These are phyloP conservation scores for Calycina marina DNA, from an alignment of 2,329 filamentous ascomycete genomes.

Conservation along the genomic window DNA sequence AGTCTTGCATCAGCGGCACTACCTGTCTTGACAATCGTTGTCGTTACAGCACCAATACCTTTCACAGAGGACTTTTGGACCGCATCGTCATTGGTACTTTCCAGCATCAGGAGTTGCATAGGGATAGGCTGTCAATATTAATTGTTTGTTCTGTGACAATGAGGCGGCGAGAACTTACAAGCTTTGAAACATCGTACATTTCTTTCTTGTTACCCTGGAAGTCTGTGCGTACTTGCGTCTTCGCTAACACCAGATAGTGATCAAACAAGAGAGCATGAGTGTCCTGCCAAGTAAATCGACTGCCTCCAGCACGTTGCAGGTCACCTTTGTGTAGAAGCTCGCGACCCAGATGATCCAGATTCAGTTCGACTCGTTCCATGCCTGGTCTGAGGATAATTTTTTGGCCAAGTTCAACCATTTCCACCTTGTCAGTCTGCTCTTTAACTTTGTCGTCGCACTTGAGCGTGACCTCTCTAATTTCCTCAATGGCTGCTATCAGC, in stretches of 20 bases:
- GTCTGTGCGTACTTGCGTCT: slow-evolving; percentile 54
- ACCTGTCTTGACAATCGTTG: slow-evolving; percentile 43
- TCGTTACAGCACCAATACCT: slow-evolving; percentile 42
- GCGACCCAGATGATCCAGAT: slow-evolving; percentile 85
- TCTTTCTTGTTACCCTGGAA: slow-evolving; percentile 57
- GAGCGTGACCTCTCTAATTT: slow-evolving; percentile 76
- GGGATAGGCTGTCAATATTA: slow-evolving; percentile 65
- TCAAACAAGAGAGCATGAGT: slow-evolving; percentile 90
- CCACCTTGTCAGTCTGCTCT: slow-evolving; percentile 82
- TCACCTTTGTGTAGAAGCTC: slow-evolving; percentile 83
- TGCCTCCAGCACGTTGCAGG: slow-evolving; percentile 74
- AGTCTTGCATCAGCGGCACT: slow-evolving; percentile 43
- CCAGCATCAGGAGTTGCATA: slow-evolving; percentile 87
- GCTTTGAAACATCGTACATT: slow-evolving; percentile 81
- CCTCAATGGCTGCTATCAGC: slow-evolving; percentile 68
- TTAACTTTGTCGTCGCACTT: slow-evolving; percentile 89
- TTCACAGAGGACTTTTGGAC: slow-evolving; percentile 61
- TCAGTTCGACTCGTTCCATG: slow-evolving; percentile 76
- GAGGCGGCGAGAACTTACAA: slow-evolving; percentile 36
- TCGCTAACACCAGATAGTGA: slow-evolving; percentile 88
- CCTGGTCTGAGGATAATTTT: slow-evolving; percentile 77
- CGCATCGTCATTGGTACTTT: slow-evolving; percentile 83
- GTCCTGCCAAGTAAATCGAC: slow-evolving; percentile 84
- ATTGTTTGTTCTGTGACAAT: slow-evolving; percentile 5
- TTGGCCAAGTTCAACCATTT: slow-evolving; percentile 67